phyloP scores from a whole-genome alignment of 2,329 filamentous ascomycete species.

The Fusarium nodosum region DNA sequence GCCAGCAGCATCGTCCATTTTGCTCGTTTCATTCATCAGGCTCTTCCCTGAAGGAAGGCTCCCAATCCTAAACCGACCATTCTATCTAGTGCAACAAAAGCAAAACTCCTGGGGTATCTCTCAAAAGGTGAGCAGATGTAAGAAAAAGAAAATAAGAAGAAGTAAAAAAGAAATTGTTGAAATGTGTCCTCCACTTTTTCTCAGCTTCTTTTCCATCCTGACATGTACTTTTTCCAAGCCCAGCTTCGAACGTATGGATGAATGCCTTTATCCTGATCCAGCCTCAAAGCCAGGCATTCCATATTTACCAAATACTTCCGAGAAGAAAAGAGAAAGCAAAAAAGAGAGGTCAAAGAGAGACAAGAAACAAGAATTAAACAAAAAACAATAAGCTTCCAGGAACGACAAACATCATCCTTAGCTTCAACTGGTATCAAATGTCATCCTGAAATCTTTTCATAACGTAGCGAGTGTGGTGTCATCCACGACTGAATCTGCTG shows the following conservation, averaged over 20 bases:
- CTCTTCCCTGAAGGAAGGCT: slow-evolving; percentile 38
- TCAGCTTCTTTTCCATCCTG: slow-evolving; percentile 18
- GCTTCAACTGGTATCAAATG: slow-evolving; percentile 47
- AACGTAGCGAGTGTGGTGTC: slow-evolving; percentile 49
- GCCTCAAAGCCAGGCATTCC: slow-evolving; percentile 21
- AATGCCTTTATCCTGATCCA: slow-evolving; percentile 11
- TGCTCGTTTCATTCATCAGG: slow-evolving; percentile 50
- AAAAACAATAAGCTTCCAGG: slow-evolving; percentile 36
- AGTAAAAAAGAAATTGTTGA: slow-evolving; percentile 18
- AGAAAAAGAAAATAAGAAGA: slow-evolving; percentile 33
- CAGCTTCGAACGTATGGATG: slow-evolving; percentile 19
- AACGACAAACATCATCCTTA: slow-evolving; percentile 24
- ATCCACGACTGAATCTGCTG: slow-evolving; percentile 44
- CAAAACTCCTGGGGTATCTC: slow-evolving; percentile 50
- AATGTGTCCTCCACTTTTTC: slow-evolving; percentile 22
- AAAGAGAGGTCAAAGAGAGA: slow-evolving; percentile 9
- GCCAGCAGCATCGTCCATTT: slow-evolving; percentile 50
- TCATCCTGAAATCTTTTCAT: slow-evolving; percentile 47
- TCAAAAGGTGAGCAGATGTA: slow-evolving; percentile 48
- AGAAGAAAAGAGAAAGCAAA: slow-evolving; percentile 4
- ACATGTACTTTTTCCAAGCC: slow-evolving; percentile 33
- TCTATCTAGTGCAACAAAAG: slow-evolving; percentile 48
- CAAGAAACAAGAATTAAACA: slow-evolving; percentile 42
- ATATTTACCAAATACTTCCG: slow-evolving; percentile 33
- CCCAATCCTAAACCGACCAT: slow-evolving; percentile 45